These are phyloP conservation scores for Tylopilus orsonianus DNA, from an alignment of 1,284 basidiomycete genomes.

Conservation along the genomic window DNA sequence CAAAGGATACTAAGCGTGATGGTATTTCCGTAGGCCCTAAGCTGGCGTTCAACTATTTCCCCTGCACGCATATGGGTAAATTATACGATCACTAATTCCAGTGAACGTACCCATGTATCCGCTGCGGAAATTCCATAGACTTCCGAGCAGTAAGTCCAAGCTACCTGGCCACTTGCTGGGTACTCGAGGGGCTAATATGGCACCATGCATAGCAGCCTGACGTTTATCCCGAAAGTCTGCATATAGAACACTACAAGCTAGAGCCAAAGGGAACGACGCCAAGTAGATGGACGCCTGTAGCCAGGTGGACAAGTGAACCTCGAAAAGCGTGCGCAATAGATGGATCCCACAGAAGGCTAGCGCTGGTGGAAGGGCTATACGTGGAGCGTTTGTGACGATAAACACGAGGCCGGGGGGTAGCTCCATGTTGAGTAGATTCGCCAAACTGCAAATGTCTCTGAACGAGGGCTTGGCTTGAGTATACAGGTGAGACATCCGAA, in stretches of 20 bases:
- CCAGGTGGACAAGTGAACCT: constrained; percentile 16
- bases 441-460: too few species aligned
- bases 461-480: too few species aligned
- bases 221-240: constrained; percentile 26
- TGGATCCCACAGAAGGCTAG: constrained; percentile 16
- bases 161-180: constrained; percentile 35
- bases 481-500: not conserved
- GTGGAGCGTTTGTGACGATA: constrained; percentile 20
- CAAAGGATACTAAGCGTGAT: constrained; percentile 34
- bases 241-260: constrained; percentile 23
- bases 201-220: constrained; percentile 34
- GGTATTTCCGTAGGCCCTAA: constrained; percentile 30
- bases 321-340: constrained; percentile 5
- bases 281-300: constrained; percentile 19
- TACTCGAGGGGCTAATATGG: constrained; percentile 33
- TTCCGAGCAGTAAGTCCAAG: constrained; percentile 30
- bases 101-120: constrained; percentile 37
- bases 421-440: constrained; percentile 15
- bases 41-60: constrained; percentile 23
- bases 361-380: constrained; percentile 21
- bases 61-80: constrained; percentile 24
- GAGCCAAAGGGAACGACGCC: constrained; percentile 28
- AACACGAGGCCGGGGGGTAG: constrained; percentile 33
- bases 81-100: not conserved
- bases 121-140: constrained; percentile 24